Conservation (phyloP, 148 eudicot genomes). For the Chenopodium suecicum region DNA sequence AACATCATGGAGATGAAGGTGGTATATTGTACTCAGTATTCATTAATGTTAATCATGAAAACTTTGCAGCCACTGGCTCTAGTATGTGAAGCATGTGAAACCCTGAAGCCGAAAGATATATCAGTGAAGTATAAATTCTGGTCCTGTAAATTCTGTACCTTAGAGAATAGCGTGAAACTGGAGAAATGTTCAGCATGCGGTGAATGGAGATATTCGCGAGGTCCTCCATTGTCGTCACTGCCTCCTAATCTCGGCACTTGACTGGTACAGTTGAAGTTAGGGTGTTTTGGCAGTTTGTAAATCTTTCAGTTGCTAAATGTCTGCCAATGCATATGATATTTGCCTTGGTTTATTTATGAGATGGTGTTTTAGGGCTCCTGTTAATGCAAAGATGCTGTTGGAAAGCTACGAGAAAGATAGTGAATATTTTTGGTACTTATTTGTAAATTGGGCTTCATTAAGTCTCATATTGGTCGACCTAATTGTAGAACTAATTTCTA, state of each 20-base stretch:
- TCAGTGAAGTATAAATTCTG: slow-evolving; percentile 49
- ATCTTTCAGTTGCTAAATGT: background rate
- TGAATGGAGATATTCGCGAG: slow-evolving; percentile 88
- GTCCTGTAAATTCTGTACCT: slow-evolving; percentile 84
- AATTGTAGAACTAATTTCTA: no score
- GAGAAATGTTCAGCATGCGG: slow-evolving; percentile 78
- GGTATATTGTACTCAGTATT: no score
- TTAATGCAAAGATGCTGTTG: background rate
- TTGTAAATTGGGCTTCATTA: background rate
- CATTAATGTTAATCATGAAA: background rate
- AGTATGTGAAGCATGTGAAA: slow-evolving; percentile 67
- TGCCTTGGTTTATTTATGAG: background rate
- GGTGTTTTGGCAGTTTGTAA: background rate
- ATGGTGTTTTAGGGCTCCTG: background rate
- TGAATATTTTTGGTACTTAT: background rate
- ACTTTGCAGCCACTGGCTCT: slow-evolving; percentile 72
- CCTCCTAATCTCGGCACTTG: slow-evolving; percentile 68
- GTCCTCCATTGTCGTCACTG: slow-evolving; percentile 55
- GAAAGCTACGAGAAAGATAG: background rate
- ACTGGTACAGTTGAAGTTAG: slow-evolving; percentile 11
- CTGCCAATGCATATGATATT: background rate
- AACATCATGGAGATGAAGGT: background rate
- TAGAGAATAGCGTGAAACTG: slow-evolving; percentile 58
- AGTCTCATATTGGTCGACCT: background rate
- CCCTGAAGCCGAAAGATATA: slow-evolving; percentile 59